Base-by-base conservation (phyloP, 225 moss, liverwort and hornwort species). In the Polytrichum commune region DNA sequence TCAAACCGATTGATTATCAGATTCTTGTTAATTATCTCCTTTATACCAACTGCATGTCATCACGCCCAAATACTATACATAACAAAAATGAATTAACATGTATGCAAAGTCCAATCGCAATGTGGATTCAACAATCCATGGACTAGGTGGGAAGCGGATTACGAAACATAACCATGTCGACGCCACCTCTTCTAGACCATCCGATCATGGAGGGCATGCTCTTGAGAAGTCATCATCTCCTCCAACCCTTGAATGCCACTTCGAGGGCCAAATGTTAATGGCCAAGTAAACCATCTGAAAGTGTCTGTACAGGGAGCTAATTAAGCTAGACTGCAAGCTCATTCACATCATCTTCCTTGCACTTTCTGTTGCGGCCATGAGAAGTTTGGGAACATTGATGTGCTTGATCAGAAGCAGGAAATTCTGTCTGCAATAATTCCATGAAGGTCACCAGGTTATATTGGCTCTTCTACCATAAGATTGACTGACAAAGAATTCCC, bases 1-100 rank as follows among this genome's bases (percentile, higher is more conserved):
- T 86, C 18, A 83, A 68, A 58, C 83, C 80, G 3, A 16, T 46
- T 46, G 13, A 46, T 46, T 46, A 46, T 6, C 6, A 5, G 13
- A 13, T 46, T 46, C 46, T 0, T 16, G 2, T 4, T 46, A 13
- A 13, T 46, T 16, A 16, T 16, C 46, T 16, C 46, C 13, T 46
- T 46, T 16, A 46, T 46, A 46, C 46, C 3, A 46, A 46, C 46
- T 46, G 4, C 46, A 1, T 16, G 16, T 46, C 46, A 46, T 16
- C 46, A 46, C 5, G 6, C 7, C 58, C 6, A n/a, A 6, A 19
- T n/a, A 22, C 1, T 57, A n/a, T 57, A n/a, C 6, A 4, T 57
- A 19, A 57, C 5, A 5, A 19, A 19, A 6, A 19, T 35, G 33
- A 33, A 30, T 30, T 33, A 33, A 22, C 56, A 57, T 57, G 2